phyloP scores from a whole-genome alignment of 169 alveolate genomes.

The Sarcocystis neurona region DNA sequence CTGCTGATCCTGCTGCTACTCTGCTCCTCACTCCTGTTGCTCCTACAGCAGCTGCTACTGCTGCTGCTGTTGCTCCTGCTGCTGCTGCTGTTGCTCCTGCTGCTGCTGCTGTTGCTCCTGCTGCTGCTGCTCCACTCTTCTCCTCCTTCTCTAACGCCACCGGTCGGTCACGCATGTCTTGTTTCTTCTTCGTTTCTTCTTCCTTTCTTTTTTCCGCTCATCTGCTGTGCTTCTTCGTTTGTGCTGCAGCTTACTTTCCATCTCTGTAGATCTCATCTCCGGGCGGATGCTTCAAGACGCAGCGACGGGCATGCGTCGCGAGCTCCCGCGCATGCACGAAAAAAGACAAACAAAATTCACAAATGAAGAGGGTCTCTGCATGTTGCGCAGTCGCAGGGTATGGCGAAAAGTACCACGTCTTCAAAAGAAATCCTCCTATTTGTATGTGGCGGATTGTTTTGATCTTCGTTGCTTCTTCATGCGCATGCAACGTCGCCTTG shows the following conservation, averaged over 20 bases:
- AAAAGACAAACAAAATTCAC: conserved; percentile 94
- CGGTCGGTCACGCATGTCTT: too few relatives aligned
- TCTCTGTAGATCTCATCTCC: conserved; percentile 95
- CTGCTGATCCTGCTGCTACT: too few relatives aligned
- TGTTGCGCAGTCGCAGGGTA: conserved; percentile 95
- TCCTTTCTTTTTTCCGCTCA: too few relatives aligned
- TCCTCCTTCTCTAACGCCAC: too few relatives aligned
- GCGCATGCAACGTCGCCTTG: conserved; percentile 86
- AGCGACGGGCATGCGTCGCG: conserved; percentile 83
- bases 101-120: too few relatives aligned
- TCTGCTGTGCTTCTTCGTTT: too few relatives aligned
- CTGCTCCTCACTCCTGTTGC: too few relatives aligned
- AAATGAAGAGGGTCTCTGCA: conserved; percentile 88
- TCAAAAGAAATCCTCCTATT: conserved; percentile 90
- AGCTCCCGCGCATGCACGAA: conserved; percentile 83
- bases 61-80: not conserved
- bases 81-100: not conserved
- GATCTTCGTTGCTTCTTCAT: conserved; percentile 94
- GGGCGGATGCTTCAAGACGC: conserved; percentile 95
- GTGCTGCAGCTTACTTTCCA: conserved; percentile 35
- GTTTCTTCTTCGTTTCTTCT: too few relatives aligned
- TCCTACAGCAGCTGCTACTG: not conserved
- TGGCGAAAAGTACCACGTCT: conserved; percentile 98
- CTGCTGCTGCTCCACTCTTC: too few relatives aligned
- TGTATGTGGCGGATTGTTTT: conserved; percentile 91